These are phyloP conservation scores for Chalciporus sphaerocephalus DNA, from an alignment of 768 basidiomycete species.

Conservation along the genomic window DNA sequence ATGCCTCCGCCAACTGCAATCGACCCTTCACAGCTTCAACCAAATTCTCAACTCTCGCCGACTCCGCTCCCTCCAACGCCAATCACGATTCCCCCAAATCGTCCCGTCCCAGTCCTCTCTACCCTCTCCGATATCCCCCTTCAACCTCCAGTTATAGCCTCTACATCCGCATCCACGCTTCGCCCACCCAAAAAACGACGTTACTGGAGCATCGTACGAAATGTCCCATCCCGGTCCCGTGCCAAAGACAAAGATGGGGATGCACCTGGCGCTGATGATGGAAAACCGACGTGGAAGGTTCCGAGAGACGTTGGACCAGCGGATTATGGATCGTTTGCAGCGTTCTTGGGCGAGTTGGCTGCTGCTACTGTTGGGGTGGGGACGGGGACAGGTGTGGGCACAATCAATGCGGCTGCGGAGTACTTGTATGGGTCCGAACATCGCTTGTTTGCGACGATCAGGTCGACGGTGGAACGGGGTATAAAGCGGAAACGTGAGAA, in stretches of 20 bases:
- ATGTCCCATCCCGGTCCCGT: conserved; percentile 43
- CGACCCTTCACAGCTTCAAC: conserved; percentile 1
- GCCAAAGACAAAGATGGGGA: conserved; percentile 53
- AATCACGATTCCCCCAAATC: conserved; percentile 24
- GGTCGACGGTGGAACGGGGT: conserved; percentile 32
- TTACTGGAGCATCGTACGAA: conserved; percentile 62
- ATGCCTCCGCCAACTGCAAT: conserved; percentile 2
- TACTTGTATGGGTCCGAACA: conserved; percentile 15
- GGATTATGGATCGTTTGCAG: conserved; percentile 62
- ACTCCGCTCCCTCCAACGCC: conserved; percentile 20
- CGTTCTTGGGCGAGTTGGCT: conserved; percentile 43
- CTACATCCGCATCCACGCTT: conserved; percentile 2
- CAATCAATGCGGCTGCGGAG: conserved; percentile 1
- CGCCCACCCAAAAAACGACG: conserved; percentile 34
- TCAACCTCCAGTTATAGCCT: background rate
- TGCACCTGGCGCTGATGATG: conserved; percentile 23
- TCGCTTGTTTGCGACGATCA: conserved; percentile 34
- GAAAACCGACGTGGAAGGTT: conserved; percentile 41
- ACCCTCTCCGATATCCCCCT: conserved; percentile 7
- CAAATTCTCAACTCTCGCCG: conserved; percentile 9
- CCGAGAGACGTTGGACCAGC: conserved; percentile 50
- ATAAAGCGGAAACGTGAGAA: conserved; percentile 16
- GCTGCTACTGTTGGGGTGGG: conserved; percentile 26
- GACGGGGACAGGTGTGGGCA: conserved; percentile 17
- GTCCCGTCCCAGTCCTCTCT: conserved; percentile 13